Conservation (phyloP, 805 yeast genomes). For the Saccharomyces kudriavzevii region DNA sequence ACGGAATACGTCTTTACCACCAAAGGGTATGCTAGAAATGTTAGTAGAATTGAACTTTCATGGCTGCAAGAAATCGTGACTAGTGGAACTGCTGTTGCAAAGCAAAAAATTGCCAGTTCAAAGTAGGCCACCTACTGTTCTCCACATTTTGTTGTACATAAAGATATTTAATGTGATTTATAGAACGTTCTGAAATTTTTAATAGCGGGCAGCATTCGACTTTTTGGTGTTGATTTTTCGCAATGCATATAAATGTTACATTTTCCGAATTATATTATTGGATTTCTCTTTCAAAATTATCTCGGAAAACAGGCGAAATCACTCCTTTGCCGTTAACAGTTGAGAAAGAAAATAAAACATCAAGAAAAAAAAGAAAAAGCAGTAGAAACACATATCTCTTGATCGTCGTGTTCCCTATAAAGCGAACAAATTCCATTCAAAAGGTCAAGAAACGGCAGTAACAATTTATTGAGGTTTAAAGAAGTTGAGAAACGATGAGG, state of each 20-base stretch:
- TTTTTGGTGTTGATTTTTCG: neutral
- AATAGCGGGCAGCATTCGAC: neutral
- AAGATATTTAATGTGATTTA: neutral
- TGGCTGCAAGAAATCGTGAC: slow-evolving; percentile 78
- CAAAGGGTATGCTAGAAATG: slow-evolving; percentile 85
- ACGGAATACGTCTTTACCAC: slow-evolving; percentile 89
- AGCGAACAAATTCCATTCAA: neutral
- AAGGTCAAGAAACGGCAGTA: neutral
- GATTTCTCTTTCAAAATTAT: neutral
- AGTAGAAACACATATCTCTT: neutral
- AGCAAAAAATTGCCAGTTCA: slow-evolving; percentile 5
- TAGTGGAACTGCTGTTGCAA: slow-evolving; percentile 11
- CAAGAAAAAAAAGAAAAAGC: neutral
- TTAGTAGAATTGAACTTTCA: slow-evolving; percentile 67
- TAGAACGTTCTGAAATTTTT: neutral
- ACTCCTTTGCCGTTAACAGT: neutral
- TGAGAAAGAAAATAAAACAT: neutral
- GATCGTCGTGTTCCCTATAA: neutral
- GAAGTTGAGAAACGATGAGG: neutral
- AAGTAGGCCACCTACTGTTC: neutral
- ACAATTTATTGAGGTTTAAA: neutral
- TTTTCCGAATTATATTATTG: neutral
- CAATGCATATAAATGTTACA: neutral
- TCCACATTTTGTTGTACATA: neutral
- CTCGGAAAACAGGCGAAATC: neutral